Percentiles rank a stretch among this genome's conserved stretches.
phyloP scores from a whole-genome alignment of 495 filamentous ascomycete species.

The Penicillium diatomitis region DNA sequence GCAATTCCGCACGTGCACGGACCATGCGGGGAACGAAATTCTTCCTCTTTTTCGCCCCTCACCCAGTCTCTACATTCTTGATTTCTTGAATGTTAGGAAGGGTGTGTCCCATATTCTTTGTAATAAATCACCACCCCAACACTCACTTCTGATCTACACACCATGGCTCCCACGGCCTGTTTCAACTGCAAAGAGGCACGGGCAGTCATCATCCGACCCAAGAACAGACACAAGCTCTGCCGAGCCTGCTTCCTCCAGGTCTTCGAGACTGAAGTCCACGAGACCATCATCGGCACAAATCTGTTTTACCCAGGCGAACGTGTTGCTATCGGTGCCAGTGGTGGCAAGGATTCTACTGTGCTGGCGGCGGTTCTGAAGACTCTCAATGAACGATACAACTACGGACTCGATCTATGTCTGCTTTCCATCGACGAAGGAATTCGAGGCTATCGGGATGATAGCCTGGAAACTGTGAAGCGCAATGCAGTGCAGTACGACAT shows the following conservation, averaged over 20 bases:
- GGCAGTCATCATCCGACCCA: constrained; percentile 85
- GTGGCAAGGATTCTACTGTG: constrained; percentile 96
- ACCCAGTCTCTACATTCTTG: no score
- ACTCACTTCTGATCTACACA: constrained; percentile 6
- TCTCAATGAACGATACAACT: constrained; percentile 79
- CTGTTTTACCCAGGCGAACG: constrained; percentile 81
- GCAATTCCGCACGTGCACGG: constrained; percentile 1
- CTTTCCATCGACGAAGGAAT: constrained; percentile 96
- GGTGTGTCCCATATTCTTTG: no score
- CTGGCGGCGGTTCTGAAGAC: constrained; percentile 92
- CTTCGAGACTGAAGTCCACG: constrained; percentile 90
- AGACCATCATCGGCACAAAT: constrained; percentile 69
- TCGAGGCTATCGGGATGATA: constrained; percentile 92
- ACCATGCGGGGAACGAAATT: constrained; percentile 16
- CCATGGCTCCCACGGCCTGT: constrained; percentile 57
- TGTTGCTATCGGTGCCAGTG: constrained; percentile 90
- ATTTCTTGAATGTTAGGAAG: no score
- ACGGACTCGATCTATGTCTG: constrained; percentile 77
- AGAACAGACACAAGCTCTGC: constrained; percentile 88
- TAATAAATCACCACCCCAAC: not conserved
- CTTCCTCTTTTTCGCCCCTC: constrained; percentile 14
- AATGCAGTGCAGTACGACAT: constrained; percentile 87
- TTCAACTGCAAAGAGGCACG: constrained; percentile 64
- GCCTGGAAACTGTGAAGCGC: constrained; percentile 88
- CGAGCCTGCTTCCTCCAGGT: constrained; percentile 73